These are phyloP conservation scores for Gnomoniopsis smithogilvyi DNA, from an alignment of 2,329 filamentous ascomycete genomes.

Conservation along the genomic window DNA sequence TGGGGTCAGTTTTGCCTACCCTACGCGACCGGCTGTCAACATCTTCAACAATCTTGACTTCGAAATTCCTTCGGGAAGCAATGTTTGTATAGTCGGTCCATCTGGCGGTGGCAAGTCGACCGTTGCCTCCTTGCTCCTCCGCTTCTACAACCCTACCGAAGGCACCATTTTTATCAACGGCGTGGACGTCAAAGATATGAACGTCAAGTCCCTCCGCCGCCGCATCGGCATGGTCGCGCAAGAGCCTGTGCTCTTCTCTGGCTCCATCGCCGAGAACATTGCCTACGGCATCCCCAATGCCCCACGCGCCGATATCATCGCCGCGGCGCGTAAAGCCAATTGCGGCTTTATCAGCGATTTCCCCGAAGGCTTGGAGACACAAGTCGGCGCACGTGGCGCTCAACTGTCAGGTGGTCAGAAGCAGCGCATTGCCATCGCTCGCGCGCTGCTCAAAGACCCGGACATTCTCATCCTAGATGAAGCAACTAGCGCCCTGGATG, in stretches of 20 bases:
- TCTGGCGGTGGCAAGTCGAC: slow-evolving; percentile 97
- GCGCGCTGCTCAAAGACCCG: slow-evolving; percentile 90
- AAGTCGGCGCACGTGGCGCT: slow-evolving; percentile 86
- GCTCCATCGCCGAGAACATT: slow-evolving; percentile 84
- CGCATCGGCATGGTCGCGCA: slow-evolving; percentile 95
- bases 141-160: slow-evolving; percentile 82
- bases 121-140: slow-evolving; percentile 82
- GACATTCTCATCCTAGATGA: slow-evolving; percentile 97
- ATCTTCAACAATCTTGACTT: slow-evolving; percentile 92
- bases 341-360: slow-evolving; percentile 97
- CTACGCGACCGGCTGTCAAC: slow-evolving; percentile 83
- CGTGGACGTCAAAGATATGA: slow-evolving; percentile 78
- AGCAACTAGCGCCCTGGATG: slow-evolving; percentile 91
- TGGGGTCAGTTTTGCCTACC: slow-evolving; percentile 85
- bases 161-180: slow-evolving; percentile 83
- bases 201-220: slow-evolving; percentile 86
- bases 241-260: slow-evolving; percentile 89
- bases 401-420: slow-evolving; percentile 96
- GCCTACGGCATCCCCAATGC: slow-evolving; percentile 83
- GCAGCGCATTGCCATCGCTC: slow-evolving; percentile 94
- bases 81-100: slow-evolving; percentile 94
- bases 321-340: slow-evolving; percentile 87
- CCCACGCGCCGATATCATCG: slow-evolving; percentile 74
- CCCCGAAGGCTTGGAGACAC: slow-evolving; percentile 90
- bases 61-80: slow-evolving; percentile 86